phyloP scores from a whole-genome alignment of 2,329 filamentous ascomycete genomes.

The Neurospora crassa region DNA sequence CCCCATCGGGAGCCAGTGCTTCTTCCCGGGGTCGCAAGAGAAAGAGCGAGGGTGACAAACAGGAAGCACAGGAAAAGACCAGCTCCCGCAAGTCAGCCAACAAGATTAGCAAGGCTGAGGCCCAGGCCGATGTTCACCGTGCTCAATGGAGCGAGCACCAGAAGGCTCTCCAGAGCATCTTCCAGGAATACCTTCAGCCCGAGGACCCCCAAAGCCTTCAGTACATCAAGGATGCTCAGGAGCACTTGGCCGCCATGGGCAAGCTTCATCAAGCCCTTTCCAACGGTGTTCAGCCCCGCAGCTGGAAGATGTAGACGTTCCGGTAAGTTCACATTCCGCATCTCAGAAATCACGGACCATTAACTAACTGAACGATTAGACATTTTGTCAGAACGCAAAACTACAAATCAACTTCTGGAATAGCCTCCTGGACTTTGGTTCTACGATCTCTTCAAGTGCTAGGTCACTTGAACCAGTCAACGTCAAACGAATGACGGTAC shows the following conservation, averaged over 20 bases:
- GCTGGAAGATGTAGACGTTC: constrained; percentile 29
- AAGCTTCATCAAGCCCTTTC: constrained; percentile 35
- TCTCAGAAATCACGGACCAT: neutral
- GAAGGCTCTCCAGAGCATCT: constrained; percentile 50
- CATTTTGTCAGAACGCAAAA: neutral
- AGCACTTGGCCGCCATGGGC: constrained; percentile 40
- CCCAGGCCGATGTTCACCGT: constrained; percentile 12
- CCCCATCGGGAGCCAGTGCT: constrained; percentile 21
- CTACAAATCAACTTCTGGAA: neutral
- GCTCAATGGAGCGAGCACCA: constrained; percentile 54
- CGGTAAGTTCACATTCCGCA: constrained; percentile 13
- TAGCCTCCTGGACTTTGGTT: constrained; percentile 1
- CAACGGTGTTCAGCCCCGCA: constrained; percentile 19
- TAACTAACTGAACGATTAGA: neutral
- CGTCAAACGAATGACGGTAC: neutral
- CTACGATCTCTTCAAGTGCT: constrained; percentile 10
- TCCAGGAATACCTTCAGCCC: constrained; percentile 39
- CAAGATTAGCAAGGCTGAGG: constrained; percentile 19
- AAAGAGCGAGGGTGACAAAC: constrained; percentile 41
- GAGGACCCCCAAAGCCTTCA: constrained; percentile 44
- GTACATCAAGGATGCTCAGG: constrained; percentile 41
- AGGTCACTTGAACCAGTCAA: neutral
- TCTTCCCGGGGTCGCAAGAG: constrained; percentile 45
- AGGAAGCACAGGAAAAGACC: constrained; percentile 20
- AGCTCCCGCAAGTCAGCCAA: constrained; percentile 38